Conservation (phyloP, 352 stramenopile species). For the Globisporangium lucens region DNA sequence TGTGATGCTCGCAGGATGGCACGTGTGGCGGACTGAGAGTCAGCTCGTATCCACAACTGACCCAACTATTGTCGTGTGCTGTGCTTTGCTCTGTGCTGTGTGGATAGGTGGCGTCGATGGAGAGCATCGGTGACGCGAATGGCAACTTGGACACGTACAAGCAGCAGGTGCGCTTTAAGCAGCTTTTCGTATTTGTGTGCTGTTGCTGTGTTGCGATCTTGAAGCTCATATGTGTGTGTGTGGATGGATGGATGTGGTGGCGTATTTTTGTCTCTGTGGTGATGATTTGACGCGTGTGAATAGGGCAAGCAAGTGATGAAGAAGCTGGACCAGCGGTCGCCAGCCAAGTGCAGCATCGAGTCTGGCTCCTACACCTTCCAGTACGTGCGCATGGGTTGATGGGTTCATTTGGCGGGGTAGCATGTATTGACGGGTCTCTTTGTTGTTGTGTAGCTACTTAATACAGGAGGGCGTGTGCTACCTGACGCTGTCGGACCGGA, state of each 20-base stretch:
- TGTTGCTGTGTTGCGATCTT: background rate
- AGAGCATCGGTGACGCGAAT: constrained; percentile 79
- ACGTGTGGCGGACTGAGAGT: background rate
- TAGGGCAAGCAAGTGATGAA: constrained; percentile 95
- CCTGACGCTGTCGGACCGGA: constrained; percentile 94
- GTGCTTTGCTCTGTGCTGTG: background rate
- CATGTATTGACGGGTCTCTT: constrained; percentile 1
- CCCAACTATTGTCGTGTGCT: background rate
- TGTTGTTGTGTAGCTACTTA: constrained; percentile 87
- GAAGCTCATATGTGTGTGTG: background rate
- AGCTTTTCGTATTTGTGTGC: background rate
- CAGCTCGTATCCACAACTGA: background rate
- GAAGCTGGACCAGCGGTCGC: constrained; percentile 86
- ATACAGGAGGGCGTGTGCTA: constrained; percentile 97
- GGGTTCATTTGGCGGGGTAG: background rate
- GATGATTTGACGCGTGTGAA: background rate
- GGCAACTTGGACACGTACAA: constrained; percentile 89
- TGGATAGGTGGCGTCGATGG: constrained; percentile 90
- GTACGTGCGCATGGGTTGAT: constrained; percentile 45
- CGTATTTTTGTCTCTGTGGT: background rate
- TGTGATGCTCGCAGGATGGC: background rate
- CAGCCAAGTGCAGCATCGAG: constrained; percentile 94
- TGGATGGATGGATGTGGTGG: background rate
- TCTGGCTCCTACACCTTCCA: constrained; percentile 91
- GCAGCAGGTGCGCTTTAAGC: constrained; percentile 48